Evolutionary conservation across 73 alveolate species (phyloP).

Genomic region (Tetrahymena borealis): DNA sequence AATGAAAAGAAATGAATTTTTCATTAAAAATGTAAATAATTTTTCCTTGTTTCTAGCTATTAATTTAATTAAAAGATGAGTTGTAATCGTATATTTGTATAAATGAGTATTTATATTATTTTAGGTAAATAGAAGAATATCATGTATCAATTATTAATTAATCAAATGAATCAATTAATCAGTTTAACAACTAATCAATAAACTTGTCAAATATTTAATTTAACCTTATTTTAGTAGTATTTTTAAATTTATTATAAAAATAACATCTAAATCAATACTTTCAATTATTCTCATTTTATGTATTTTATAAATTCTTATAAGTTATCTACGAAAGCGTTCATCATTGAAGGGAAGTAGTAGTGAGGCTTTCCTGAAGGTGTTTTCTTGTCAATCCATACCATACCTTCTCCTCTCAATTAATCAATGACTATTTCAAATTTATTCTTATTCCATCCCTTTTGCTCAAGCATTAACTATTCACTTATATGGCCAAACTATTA

Average conservation of each 20-base stretch:
- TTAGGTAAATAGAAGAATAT: too few species aligned
- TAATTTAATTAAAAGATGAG: too few species aligned
- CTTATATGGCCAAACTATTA: conserved; percentile 13
- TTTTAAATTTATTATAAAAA: not conserved
- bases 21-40: too few species aligned
- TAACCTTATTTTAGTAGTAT: not conserved
- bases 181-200: too few species aligned
- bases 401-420: conserved; percentile 29
- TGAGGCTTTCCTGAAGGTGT: not conserved
- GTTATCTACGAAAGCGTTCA: conserved; percentile 14
- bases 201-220: too few species aligned
- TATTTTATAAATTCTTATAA: not conserved
- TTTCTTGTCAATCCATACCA: conserved; percentile 43
- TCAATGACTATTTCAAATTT: conserved; percentile 15
- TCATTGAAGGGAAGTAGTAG: conserved; percentile 30
- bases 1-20: too few species aligned
- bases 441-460: conserved; percentile 30
- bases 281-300: not conserved
- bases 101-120: too few species aligned
- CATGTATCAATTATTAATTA: too few species aligned
- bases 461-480: not conserved
- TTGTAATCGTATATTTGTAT: too few species aligned
- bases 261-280: not conserved
- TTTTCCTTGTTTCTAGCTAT: too few species aligned
- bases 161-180: too few species aligned